Percentiles rank a stretch among this genome's conserved stretches.
These are phyloP conservation scores for Penicillium herquei DNA, from an alignment of 495 filamentous ascomycete species.

Conservation along the genomic window DNA sequence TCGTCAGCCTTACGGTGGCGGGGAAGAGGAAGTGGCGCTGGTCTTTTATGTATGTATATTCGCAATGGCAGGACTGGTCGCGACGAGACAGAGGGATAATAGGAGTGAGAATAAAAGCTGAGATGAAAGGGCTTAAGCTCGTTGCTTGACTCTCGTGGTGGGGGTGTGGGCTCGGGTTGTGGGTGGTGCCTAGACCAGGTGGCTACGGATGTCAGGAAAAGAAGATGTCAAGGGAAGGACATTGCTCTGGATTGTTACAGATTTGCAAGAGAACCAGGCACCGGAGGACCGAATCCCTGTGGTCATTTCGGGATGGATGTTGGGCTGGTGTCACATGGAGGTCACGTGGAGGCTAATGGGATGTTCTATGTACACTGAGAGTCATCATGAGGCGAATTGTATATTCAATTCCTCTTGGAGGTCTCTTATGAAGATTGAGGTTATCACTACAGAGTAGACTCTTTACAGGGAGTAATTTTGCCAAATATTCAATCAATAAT, in stretches of 20 bases:
- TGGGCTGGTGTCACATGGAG: slow-evolving; percentile 7
- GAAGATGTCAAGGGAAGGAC: slow-evolving; percentile 1
- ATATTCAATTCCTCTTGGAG: too few relatives aligned
- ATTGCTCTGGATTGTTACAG: slow-evolving; percentile 2
- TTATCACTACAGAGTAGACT: not conserved
- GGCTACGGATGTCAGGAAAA: not conserved
- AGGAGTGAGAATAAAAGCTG: not conserved
- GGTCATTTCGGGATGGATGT: not conserved
- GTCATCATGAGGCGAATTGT: not conserved
- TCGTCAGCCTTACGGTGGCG: slow-evolving; percentile 19
- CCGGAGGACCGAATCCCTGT: slow-evolving; percentile 5
- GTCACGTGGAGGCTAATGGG: not conserved
- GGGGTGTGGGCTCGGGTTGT: not conserved
- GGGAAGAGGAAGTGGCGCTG: not conserved
- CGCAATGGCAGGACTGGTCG: not conserved
- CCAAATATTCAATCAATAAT: slow-evolving; percentile 10
- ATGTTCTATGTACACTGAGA: not conserved
- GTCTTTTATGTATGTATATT: not conserved
- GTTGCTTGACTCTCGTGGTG: not conserved
- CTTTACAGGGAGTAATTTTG: not conserved
- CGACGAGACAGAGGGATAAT: not conserved
- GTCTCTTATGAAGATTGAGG: not conserved
- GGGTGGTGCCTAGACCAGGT: not conserved
- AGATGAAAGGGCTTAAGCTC: not conserved
- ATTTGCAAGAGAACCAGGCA: slow-evolving; percentile 10